These are phyloP conservation scores for Wallacemonas sp. DNA, from an alignment of 208 protist genomes.

Conservation along the genomic window DNA sequence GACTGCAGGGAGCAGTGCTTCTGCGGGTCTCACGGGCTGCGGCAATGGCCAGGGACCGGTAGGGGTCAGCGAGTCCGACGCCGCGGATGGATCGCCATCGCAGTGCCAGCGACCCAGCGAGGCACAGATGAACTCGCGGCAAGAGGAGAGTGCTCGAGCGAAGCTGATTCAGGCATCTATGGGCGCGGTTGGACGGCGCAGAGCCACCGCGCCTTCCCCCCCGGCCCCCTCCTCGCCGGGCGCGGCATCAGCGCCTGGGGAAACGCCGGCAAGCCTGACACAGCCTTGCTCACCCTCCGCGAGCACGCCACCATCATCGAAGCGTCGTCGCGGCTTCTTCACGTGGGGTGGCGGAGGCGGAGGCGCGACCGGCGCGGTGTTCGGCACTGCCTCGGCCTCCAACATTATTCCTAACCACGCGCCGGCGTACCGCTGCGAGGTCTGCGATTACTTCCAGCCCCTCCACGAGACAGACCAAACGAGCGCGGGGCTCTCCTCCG, in stretches of 20 bases:
- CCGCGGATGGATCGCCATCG: too few species aligned
- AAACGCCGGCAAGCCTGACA: too few species aligned
- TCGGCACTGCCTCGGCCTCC: slow-evolving; percentile 8
- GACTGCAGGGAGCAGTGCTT: too few species aligned
- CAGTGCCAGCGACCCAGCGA: too few species aligned
- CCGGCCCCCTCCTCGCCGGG: neutral
- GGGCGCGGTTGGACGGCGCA: neutral
- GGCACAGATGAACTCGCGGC: neutral
- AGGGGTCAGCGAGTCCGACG: too few species aligned
- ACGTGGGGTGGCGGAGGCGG: neutral
- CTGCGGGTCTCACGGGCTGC: too few species aligned
- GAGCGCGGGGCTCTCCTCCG: neutral
- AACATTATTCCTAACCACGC: slow-evolving; percentile 28
- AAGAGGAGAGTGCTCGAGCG: neutral
- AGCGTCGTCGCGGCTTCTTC: neutral
- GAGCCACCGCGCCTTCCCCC: neutral
- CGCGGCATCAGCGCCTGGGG: neutral
- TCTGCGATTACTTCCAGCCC: slow-evolving; percentile 46
- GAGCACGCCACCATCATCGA: too few species aligned
- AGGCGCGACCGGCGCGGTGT: neutral
- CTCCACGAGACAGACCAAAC: neutral
- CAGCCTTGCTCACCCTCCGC: too few species aligned
- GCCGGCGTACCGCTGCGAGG: slow-evolving; percentile 64
- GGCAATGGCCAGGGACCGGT: too few species aligned
- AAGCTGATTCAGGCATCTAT: slow-evolving; percentile 5